phyloP scores from a whole-genome alignment of 2,329 filamentous ascomycete species.

The Sarocladiaceae sp. region DNA sequence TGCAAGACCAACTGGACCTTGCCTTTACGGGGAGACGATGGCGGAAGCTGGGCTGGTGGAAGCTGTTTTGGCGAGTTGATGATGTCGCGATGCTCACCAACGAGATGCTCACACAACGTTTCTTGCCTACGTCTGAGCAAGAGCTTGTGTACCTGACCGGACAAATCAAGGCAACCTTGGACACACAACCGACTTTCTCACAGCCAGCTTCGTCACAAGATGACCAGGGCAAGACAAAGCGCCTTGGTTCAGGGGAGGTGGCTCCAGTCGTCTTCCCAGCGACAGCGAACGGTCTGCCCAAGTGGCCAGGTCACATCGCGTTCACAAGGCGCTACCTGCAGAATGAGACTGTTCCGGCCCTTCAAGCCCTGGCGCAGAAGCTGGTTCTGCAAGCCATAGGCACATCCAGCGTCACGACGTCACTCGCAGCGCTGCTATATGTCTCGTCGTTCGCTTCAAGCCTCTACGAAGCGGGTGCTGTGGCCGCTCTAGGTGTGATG shows the following conservation, averaged over 20 bases:
- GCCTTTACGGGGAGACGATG: constrained; percentile 73
- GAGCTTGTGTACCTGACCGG: constrained; percentile 79
- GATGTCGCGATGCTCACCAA: constrained; percentile 79
- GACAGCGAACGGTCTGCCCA: constrained; percentile 23
- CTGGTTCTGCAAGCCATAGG: constrained; percentile 70
- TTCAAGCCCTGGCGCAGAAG: constrained; percentile 67
- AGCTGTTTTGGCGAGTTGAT: constrained; percentile 89
- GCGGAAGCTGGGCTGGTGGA: constrained; percentile 86
- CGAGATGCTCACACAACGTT: constrained; percentile 70
- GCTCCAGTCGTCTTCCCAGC: constrained; percentile 18
- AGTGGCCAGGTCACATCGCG: constrained; percentile 72
- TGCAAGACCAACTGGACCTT: constrained; percentile 70
- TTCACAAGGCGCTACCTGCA: constrained; percentile 62
- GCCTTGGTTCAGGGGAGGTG: constrained; percentile 19
- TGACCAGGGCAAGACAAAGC: neutral
- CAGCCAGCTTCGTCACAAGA: constrained; percentile 26
- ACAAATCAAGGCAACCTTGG: constrained; percentile 49
- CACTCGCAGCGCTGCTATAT: constrained; percentile 51
- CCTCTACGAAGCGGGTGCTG: constrained; percentile 55
- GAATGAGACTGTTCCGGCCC: constrained; percentile 58
- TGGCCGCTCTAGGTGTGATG: constrained; percentile 54
- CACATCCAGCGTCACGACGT: constrained; percentile 57
- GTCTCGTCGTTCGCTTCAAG: constrained; percentile 46
- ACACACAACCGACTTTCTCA: constrained; percentile 25
- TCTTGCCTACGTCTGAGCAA: constrained; percentile 72